Base-by-base conservation (phyloP, 768 basidiomycete species). In the Tulasnella sp. region DNA sequence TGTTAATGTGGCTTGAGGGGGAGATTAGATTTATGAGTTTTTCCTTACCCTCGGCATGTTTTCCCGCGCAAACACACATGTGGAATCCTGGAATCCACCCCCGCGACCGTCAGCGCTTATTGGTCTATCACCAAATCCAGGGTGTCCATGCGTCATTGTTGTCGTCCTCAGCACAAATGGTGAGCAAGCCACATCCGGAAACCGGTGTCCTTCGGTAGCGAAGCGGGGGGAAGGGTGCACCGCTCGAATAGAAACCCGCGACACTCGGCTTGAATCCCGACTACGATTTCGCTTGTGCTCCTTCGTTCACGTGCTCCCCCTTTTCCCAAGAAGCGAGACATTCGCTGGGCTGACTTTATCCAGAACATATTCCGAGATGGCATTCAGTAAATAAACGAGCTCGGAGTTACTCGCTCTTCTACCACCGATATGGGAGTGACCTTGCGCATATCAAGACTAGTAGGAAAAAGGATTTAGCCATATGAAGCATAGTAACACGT, bases 11-110 rank as follows among this genome's bases (percentile, higher is more conserved):
- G 64, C 64, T 69, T 69, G 64, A 54, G n/a, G 64, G 31, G 31
- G 64, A 69, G 64, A 69, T 69, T 69, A 69, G 64, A 69, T 69
- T 69, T 69, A 69, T 69, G 64, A 69, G 64, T 69, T 69, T 34
- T 28, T 37, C 28, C 24, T 69, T 28, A 5, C 64, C 31, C 31
- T 69, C 64, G 64, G 64, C 64, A 37, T 69, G n/a, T 69, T 69
- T 69, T 34, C 64, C 64, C 64, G 64, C 28, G 3, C 31, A 24
- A 22, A 28, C 14, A 22, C 58, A 28, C 60, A 64, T 64, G 60
- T n/a, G 60, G 60, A 31, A 31, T 37, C 37, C 37, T 37, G 37
- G 37, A 37, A 37, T 37, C 37, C 37, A 2, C 37, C 37, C 37
- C 24, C 24, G 5, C 12, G 20, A 24, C 60, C 60, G 60, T 64